Percentiles rank a stretch among this genome's conserved stretches.
These are phyloP conservation scores for Stygiomarasmius scandens DNA, from an alignment of 1,284 basidiomycete genomes.

Conservation along the genomic window DNA sequence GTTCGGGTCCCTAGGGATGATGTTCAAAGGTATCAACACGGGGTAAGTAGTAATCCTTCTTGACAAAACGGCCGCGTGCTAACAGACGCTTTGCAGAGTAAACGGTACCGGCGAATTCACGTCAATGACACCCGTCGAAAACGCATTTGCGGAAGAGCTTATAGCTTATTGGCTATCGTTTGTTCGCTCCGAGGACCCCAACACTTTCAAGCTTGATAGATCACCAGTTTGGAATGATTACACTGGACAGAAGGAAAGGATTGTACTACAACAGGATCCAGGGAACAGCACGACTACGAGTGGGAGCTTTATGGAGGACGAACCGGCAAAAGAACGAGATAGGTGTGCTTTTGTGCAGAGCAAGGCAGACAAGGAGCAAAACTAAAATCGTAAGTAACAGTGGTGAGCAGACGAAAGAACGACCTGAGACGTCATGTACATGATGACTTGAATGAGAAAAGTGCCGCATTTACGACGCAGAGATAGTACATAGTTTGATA, in stretches of 20 bases:
- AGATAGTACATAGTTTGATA: no score
- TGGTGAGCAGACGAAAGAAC: no score
- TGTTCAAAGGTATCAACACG: conserved; percentile 49
- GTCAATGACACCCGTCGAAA: conserved; percentile 41
- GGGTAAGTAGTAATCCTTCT: conserved; percentile 40
- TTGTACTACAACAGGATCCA: conserved; percentile 49
- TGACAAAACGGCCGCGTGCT: neutral
- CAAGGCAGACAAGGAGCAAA: conserved; percentile 34
- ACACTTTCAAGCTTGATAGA: conserved; percentile 48
- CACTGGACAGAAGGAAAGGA: conserved; percentile 31
- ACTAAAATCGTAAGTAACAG: conserved; percentile 23
- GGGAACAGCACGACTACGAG: conserved; percentile 34
- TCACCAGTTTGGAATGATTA: conserved; percentile 49
- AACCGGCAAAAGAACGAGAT: conserved; percentile 38
- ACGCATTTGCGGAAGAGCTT: conserved; percentile 53
- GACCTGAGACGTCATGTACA: no score
- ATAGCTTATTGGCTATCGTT: conserved; percentile 67
- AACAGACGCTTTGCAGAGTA: conserved; percentile 29
- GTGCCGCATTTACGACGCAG: no score
- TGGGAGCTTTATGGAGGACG: conserved; percentile 46
- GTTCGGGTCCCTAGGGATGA: conserved; percentile 1
- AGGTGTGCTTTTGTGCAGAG: conserved; percentile 40
- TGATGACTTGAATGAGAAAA: no score
- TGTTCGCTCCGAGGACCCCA: conserved; percentile 53
- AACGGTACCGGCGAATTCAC: conserved; percentile 51